Base-by-base conservation (phyloP, 2,329 filamentous ascomycete genomes). In the Colletotrichum neosansevieriae region DNA sequence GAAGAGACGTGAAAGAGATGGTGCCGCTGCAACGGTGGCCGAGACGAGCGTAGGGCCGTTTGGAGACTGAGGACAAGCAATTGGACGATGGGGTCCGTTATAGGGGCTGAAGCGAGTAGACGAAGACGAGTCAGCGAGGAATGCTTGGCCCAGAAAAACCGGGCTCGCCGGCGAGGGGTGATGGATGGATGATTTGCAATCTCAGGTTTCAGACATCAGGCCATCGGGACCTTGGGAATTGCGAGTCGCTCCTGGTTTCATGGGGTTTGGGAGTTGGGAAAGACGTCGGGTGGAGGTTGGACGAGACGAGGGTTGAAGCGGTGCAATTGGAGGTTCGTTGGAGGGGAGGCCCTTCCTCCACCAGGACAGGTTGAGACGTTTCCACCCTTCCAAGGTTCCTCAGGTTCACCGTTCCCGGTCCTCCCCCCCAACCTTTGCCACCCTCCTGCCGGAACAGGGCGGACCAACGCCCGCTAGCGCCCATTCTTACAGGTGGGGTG, bases 181-280 rank as follows among this genome's bases (percentile, higher is more conserved):
- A 47, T 54, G 32, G 60, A 63, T 71, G 49, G 47, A 59, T 60
- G 62, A 57, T 71, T 65, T 62, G 58, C 67, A 59, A 57, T 58
- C 15, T 70, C 59, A 56, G n/a, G 70, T 71, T 71, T 71, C 70
- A 63, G 47, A 71, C 54, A 71, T 71, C 70, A 70, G 70, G 67
- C 67, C 67, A 71, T 70, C 29, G 44, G 58, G 59, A 65, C 58
- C 29, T 67, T 53, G 63, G 45, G 32, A 58, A 56, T 64, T 54
- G 65, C 53, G 53, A 65, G 61, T 69, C 66, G 61, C 56, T 65
- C 61, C 21, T 66, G 49, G 66, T 69, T 69, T 69, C 66, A 68
- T 38, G 45, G 45, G 36, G 58, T 32, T 53, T 47, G 53, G 29
- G 38, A 49, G 49, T 44, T 64, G 49, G 29, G 29, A 29, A 29